Percentiles rank a stretch among this genome's conserved stretches.
These are phyloP conservation scores for Vinca minor DNA, from an alignment of 257 asterid species.

Conservation along the genomic window DNA sequence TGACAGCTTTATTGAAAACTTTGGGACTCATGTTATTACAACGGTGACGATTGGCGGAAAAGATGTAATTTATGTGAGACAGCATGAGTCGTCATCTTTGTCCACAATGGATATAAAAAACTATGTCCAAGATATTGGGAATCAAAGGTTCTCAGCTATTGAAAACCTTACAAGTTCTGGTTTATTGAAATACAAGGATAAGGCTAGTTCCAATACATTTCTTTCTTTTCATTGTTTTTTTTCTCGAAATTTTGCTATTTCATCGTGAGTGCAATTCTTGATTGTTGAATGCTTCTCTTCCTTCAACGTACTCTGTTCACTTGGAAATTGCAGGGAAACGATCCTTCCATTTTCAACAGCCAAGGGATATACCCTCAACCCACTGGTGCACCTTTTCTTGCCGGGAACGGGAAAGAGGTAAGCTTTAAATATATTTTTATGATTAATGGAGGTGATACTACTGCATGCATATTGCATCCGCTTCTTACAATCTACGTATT, in stretches of 20 bases:
- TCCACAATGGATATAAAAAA: conserved; percentile 64
- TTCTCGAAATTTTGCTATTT: conserved; percentile 1
- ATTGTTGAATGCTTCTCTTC: not conserved
- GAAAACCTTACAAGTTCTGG: conserved; percentile 70
- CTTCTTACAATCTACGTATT: not conserved
- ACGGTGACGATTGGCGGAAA: conserved; percentile 80
- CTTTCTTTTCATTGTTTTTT: conserved; percentile 17
- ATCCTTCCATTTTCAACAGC: conserved; percentile 66
- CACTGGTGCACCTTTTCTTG: conserved; percentile 47
- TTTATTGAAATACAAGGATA: conserved; percentile 60
- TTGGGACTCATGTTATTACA: conserved; percentile 75
- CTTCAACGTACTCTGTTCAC: conserved; percentile 10
- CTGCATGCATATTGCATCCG: not conserved
- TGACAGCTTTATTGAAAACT: conserved; percentile 76
- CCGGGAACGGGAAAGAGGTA: conserved; percentile 81
- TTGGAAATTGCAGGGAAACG: conserved; percentile 43
- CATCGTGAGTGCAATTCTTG: not conserved
- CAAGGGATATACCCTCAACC: conserved; percentile 90
- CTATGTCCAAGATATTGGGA: conserved; percentile 79
- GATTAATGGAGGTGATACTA: not conserved
- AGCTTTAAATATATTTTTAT: conserved; percentile 4
- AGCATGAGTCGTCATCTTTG: conserved; percentile 57
- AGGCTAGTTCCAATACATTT: conserved; percentile 38
- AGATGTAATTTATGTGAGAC: conserved; percentile 75
- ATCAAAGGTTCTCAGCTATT: conserved; percentile 61